A percentile compares a stretch with the other conserved stretches of the same genome.
Evolutionary conservation across 2,329 filamentous ascomycete species (phyloP).

Genomic region (Fusarium napiforme): DNA sequence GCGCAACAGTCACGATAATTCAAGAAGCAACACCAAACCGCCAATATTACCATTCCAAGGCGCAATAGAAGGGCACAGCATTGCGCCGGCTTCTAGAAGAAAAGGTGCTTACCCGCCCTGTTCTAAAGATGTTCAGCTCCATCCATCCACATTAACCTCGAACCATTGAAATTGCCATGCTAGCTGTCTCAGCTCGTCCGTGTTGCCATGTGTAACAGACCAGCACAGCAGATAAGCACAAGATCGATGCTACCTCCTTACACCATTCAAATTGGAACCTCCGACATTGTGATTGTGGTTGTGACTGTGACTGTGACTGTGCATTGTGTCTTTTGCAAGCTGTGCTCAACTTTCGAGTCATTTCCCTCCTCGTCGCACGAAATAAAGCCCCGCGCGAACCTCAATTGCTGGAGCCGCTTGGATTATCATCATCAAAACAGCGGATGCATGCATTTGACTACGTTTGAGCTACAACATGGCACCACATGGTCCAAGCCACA

Average conservation of each 20-base stretch:
- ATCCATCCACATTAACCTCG: not conserved
- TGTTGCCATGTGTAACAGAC: conserved; percentile 15
- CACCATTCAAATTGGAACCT: conserved; percentile 3
- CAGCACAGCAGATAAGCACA: conserved; percentile 25
- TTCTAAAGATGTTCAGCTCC: conserved; percentile 1
- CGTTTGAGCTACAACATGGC: conserved; percentile 20
- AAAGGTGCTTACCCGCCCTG: not conserved
- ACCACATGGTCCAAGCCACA: conserved; percentile 32
- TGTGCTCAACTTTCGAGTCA: conserved; percentile 27
- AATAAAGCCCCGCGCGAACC: conserved; percentile 2
- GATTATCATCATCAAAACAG: not conserved
- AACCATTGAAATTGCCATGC: conserved; percentile 7
- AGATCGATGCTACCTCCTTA: conserved; percentile 22
- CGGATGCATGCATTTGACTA: conserved; percentile 8
- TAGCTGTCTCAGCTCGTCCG: conserved; percentile 25
- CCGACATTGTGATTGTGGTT: not conserved
- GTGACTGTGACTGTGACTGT: not conserved
- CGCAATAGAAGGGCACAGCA: not conserved
- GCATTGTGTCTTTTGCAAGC: not conserved
- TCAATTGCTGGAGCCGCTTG: conserved; percentile 2
- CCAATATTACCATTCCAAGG: not conserved
- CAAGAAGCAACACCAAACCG: not conserved
- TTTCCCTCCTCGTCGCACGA: conserved; percentile 19
- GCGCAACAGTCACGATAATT: not conserved
- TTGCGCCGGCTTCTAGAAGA: not conserved